phyloP scores from a whole-genome alignment of 139 green algal genomes.

The Asterochloris erici region DNA sequence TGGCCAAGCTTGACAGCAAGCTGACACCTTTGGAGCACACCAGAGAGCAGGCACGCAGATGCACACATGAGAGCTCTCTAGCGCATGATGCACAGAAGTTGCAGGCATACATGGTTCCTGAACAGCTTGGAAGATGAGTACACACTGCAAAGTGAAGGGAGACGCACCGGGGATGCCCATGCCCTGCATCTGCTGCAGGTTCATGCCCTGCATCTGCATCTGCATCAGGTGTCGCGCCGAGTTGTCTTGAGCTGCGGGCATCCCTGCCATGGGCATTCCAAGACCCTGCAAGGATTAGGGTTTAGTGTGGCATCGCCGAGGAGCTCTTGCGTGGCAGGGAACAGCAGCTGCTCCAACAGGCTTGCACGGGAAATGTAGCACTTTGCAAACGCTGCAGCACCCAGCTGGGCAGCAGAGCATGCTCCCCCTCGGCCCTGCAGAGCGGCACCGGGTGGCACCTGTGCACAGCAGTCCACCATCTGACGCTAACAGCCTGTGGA shows the following conservation, averaged over 20 bases:
- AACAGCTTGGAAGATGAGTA: neutral
- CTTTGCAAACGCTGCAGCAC: neutral
- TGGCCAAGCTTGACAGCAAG: neutral
- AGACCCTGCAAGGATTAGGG: neutral
- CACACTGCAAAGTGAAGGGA: neutral
- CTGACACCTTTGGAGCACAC: neutral
- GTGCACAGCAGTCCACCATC: no score
- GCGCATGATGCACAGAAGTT: neutral
- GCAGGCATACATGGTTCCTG: neutral
- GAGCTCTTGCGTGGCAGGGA: neutral
- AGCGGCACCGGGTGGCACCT: no score
- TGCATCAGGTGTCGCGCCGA: conserved; percentile 17
- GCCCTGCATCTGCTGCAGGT: conserved; percentile 14
- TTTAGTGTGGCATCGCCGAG: neutral
- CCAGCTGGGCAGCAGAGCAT: neutral
- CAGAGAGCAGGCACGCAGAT: neutral
- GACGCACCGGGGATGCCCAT: neutral
- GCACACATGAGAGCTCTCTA: neutral
- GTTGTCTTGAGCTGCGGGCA: neutral
- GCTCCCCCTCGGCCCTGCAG: no score
- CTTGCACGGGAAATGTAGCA: neutral
- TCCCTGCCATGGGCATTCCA: neutral
- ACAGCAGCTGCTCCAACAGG: neutral
- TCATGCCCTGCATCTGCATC: conserved; percentile 27
- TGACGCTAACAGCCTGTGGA: no score